Conservation (phyloP, 805 yeast species). For the Cyberlindnera americana region DNA sequence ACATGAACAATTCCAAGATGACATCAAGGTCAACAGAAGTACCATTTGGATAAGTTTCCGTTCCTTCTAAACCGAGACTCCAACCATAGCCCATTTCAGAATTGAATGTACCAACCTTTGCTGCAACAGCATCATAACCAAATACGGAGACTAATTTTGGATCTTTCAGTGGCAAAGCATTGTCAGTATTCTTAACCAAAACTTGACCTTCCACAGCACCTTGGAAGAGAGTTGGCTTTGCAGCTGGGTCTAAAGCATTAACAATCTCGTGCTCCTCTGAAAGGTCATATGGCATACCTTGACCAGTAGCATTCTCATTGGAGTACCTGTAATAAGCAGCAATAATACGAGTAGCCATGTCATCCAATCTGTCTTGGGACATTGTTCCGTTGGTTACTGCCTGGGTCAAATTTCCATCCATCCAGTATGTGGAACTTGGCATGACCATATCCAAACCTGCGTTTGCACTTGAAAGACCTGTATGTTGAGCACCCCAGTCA, state of each 20-base stretch:
- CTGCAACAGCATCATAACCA: conserved; percentile 9
- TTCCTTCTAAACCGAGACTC: conserved; percentile 1
- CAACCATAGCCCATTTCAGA: neutral
- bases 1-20: conserved; percentile 1
- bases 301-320: conserved; percentile 7
- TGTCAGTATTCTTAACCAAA: conserved; percentile 8
- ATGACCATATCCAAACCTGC: conserved; percentile 10
- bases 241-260: conserved; percentile 8
- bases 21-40: neutral
- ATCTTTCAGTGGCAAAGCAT: conserved; percentile 6
- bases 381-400: conserved; percentile 5
- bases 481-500: conserved; percentile 11
- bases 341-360: conserved; percentile 9
- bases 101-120: conserved; percentile 4
- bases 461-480: conserved; percentile 4
- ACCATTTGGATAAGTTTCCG: conserved; percentile 4
- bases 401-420: conserved; percentile 4
- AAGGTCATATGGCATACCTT: conserved; percentile 7
- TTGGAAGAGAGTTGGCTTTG: conserved; percentile 7
- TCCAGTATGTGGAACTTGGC: conserved; percentile 7
- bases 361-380: conserved; percentile 9
- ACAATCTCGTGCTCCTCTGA: conserved; percentile 3
- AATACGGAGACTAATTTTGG: conserved; percentile 10
- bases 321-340: conserved; percentile 10
- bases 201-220: conserved; percentile 13